These are phyloP conservation scores for Brassica juncea DNA, from an alignment of 345 rosid species.

Conservation along the genomic window DNA sequence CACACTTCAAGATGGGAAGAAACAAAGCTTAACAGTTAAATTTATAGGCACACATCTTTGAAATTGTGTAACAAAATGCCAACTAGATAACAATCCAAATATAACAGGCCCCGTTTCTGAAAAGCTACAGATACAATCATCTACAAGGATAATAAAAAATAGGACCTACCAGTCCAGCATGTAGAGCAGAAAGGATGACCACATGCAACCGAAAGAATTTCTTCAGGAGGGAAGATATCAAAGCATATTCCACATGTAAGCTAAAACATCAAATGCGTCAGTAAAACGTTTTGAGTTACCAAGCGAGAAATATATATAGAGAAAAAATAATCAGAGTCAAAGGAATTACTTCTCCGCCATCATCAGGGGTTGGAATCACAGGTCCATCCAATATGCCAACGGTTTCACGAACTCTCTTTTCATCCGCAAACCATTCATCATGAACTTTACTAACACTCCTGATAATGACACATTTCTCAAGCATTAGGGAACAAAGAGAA, in stretches of 20 bases:
- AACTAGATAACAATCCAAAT: not conserved
- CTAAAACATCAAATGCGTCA: constrained; percentile 45
- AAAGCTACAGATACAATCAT: constrained; percentile 6
- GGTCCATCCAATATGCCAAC: constrained; percentile 80
- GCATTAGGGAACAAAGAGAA: constrained; percentile 25
- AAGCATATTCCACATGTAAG: constrained; percentile 87
- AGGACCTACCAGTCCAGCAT: constrained; percentile 78
- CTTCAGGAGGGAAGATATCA: constrained; percentile 49
- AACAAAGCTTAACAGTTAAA: not conserved
- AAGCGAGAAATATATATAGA: not conserved
- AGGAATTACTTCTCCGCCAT: constrained; percentile 54
- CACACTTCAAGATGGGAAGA: not conserved
- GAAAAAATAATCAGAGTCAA: constrained; percentile 9
- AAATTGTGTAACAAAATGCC: not conserved
- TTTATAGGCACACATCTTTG: not conserved
- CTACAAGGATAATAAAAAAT: not conserved
- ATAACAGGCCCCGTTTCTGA: not conserved
- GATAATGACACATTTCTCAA: constrained; percentile 22
- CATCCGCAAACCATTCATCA: constrained; percentile 97
- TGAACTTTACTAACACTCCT: constrained; percentile 85
- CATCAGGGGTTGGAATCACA: constrained; percentile 45
- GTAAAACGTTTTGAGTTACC: constrained; percentile 10
- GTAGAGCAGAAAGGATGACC: constrained; percentile 90
- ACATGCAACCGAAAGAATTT: constrained; percentile 69
- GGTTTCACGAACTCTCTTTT: constrained; percentile 64